These are phyloP conservation scores for Thymus quinquecostatus DNA, from an alignment of 257 asterid species.

Conservation along the genomic window DNA sequence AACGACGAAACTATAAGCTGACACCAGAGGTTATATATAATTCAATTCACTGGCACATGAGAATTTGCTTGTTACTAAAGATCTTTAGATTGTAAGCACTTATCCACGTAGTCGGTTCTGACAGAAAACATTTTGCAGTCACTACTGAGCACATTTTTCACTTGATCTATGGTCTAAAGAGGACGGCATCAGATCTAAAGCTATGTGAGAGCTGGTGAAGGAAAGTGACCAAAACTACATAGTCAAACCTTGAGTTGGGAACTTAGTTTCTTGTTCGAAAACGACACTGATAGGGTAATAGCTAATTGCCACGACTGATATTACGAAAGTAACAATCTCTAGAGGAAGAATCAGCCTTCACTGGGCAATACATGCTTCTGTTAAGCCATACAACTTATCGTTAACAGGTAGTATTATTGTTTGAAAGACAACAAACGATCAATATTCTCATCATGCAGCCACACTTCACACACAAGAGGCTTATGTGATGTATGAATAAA, in stretches of 20 bases:
- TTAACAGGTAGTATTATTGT: neutral
- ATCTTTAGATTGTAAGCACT: slow-evolving; percentile 7
- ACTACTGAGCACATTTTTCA: slow-evolving; percentile 15
- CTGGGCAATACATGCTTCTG: neutral
- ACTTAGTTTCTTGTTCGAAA: neutral
- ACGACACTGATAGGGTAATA: neutral
- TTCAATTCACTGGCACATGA: slow-evolving; percentile 15
- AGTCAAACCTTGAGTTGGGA: neutral
- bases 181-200: slow-evolving; percentile 3
- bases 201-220: neutral
- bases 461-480: slow-evolving; percentile 10
- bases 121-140: slow-evolving; percentile 20
- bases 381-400: neutral
- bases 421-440: neutral
- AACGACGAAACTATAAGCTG: slow-evolving; percentile 13
- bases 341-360: neutral
- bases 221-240: neutral
- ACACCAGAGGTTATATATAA: neutral
- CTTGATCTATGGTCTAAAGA: slow-evolving; percentile 14
- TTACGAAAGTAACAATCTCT: neutral
- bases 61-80: slow-evolving; percentile 25
- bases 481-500: neutral
- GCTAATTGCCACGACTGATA: slow-evolving; percentile 8
- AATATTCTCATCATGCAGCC: neutral
- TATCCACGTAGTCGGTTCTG: slow-evolving; percentile 20